A percentile compares a stretch with the other conserved stretches of the same genome.
Conservation (phyloP, 2,329 filamentous ascomycete species). For the Claviceps humidiphila region DNA sequence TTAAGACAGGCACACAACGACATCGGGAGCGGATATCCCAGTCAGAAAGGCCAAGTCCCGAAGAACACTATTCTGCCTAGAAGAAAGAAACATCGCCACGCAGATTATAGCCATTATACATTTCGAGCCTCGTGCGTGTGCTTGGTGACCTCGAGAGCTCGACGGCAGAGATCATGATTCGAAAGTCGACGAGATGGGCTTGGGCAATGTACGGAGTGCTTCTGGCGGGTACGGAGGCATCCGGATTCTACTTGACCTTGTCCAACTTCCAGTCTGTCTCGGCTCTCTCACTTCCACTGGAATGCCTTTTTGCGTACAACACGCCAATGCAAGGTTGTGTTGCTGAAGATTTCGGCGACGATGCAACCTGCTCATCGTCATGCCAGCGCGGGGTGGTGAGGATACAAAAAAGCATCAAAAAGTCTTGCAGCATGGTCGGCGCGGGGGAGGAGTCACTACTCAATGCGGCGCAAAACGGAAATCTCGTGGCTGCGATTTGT, state of each 20-base stretch:
- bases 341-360: slow-evolving; percentile 20
- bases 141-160: not conserved
- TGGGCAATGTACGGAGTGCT: slow-evolving; percentile 10
- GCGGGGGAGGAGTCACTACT: slow-evolving; percentile 20
- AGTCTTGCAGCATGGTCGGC: slow-evolving; percentile 14
- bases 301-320: slow-evolving; percentile 30
- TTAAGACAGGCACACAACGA: too few relatives aligned
- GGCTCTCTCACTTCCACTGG: slow-evolving; percentile 21
- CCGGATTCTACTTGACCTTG: slow-evolving; percentile 17
- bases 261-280: slow-evolving; percentile 28
- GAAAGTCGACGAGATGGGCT: not conserved
- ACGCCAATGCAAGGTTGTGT: slow-evolving; percentile 25
- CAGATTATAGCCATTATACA: too few relatives aligned
- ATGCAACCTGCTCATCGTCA: slow-evolving; percentile 22
- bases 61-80: too few relatives aligned
- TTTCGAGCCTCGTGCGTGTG: too few relatives aligned
- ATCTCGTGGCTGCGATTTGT: slow-evolving; percentile 25
- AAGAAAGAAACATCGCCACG: too few relatives aligned
- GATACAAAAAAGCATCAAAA: slow-evolving; percentile 17
- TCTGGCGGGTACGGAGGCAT: slow-evolving; percentile 12
- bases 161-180: slow-evolving; percentile 1
- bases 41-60: too few relatives aligned
- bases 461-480: slow-evolving; percentile 22
- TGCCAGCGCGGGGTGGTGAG: slow-evolving; percentile 20
- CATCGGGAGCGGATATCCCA: too few relatives aligned